These are phyloP conservation scores for Phialophora chinensis DNA, from an alignment of 2,329 filamentous ascomycete genomes.

Conservation along the genomic window DNA sequence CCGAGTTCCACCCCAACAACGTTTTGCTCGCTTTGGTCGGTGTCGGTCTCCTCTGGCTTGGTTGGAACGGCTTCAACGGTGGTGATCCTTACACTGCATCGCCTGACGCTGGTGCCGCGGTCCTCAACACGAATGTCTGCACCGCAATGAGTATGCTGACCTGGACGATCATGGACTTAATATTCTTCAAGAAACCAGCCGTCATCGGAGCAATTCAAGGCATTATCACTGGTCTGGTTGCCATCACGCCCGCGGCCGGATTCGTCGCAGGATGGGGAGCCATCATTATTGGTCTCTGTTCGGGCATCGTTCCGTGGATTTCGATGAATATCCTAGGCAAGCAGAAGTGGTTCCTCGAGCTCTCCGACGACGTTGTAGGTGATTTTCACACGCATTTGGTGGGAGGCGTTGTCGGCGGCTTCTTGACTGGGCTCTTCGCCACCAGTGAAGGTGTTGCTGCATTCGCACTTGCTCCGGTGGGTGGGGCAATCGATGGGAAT, in stretches of 20 bases:
- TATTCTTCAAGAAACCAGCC: constrained; percentile 58
- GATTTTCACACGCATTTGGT: constrained; percentile 58
- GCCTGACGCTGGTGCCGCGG: constrained; percentile 58
- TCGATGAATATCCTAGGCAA: constrained; percentile 57
- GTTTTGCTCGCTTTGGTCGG: constrained; percentile 54
- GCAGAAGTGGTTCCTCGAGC: constrained; percentile 63
- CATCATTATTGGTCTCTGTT: constrained; percentile 54
- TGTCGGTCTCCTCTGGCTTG: constrained; percentile 59
- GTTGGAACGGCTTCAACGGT: constrained; percentile 62
- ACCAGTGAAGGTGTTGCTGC: constrained; percentile 60
- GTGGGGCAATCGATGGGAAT: constrained; percentile 59
- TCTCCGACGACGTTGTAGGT: constrained; percentile 61
- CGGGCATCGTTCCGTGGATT: constrained; percentile 56
- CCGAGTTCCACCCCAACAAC: constrained; percentile 57
- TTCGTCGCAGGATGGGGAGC: constrained; percentile 60
- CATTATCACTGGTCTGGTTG: constrained; percentile 60
- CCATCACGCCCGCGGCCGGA: constrained; percentile 59
- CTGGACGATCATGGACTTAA: constrained; percentile 55
- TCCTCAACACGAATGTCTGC: constrained; percentile 59
- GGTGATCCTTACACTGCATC: constrained; percentile 59
- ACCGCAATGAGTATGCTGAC: constrained; percentile 56
- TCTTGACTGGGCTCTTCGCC: constrained; percentile 68
- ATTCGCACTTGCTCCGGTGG: constrained; percentile 53
- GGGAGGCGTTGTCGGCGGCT: constrained; percentile 59
- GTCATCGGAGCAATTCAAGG: constrained; percentile 59